Conservation (phyloP, 192 early-diverging fungal species). For the Podila epigama region DNA sequence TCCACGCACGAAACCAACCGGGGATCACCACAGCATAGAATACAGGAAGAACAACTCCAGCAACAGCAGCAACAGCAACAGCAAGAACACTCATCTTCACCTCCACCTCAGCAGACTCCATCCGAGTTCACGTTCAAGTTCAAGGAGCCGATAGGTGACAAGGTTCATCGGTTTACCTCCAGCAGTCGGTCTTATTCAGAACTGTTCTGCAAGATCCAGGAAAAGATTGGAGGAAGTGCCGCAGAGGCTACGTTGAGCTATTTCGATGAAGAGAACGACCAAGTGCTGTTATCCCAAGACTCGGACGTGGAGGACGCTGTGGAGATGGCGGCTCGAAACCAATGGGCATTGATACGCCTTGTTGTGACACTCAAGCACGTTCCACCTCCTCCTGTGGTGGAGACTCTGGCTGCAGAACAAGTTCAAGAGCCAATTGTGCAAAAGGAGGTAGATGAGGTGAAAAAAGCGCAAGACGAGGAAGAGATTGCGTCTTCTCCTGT, state of each 20-base stretch:
- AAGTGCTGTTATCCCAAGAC: slow-evolving; percentile 71
- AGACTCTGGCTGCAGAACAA: not conserved
- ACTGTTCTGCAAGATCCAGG: slow-evolving; percentile 52
- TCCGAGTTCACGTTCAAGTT: slow-evolving; percentile 65
- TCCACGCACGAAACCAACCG: not conserved
- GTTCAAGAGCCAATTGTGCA: not conserved
- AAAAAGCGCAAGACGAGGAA: too few species aligned
- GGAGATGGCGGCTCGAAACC: slow-evolving; percentile 59
- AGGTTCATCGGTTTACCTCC: slow-evolving; percentile 68
- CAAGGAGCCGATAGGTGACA: slow-evolving; percentile 58
- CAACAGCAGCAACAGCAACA: not conserved
- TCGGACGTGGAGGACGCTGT: slow-evolving; percentile 83
- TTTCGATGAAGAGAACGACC: slow-evolving; percentile 87
- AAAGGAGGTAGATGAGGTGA: too few species aligned
- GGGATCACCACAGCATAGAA: not conserved
- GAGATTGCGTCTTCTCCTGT: too few species aligned
- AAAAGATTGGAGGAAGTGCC: slow-evolving; percentile 55
- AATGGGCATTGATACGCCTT: slow-evolving; percentile 19
- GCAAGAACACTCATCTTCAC: not conserved
- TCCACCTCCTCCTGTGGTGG: not conserved
- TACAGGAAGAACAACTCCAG: not conserved
- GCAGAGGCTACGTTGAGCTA: slow-evolving; percentile 56
- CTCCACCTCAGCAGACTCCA: slow-evolving; percentile 1
- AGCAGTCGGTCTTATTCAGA: slow-evolving; percentile 38
- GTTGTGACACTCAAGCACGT: not conserved